Percentiles rank a stretch among this genome's conserved stretches.
phyloP scores from a whole-genome alignment of 306 rosid species.

The Phaseolus lunatus region DNA sequence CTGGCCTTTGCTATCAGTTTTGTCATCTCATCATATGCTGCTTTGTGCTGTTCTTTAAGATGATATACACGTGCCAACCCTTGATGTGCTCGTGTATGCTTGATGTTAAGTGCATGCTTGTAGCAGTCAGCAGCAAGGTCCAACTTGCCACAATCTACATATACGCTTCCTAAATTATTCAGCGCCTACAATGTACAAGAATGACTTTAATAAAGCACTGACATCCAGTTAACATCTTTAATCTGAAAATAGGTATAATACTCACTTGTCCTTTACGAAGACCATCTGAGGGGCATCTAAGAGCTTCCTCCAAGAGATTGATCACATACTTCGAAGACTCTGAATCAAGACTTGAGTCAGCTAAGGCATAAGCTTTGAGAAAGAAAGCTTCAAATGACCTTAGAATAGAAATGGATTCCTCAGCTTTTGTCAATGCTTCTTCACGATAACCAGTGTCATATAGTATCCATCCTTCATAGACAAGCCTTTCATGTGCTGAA shows the following conservation, averaged over 20 bases:
- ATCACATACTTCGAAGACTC: not conserved
- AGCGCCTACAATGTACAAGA: constrained; percentile 7
- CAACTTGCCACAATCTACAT: constrained; percentile 4
- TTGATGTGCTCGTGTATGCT: constrained; percentile 19
- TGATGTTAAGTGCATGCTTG: constrained; percentile 10
- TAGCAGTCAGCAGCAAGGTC: constrained; percentile 3
- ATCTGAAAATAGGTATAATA: not conserved
- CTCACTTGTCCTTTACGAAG: constrained; percentile 14
- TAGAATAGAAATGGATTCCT: constrained; percentile 8
- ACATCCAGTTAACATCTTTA: not conserved
- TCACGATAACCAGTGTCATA: constrained; percentile 11
- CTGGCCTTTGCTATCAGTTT: not conserved
- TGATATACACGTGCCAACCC: constrained; percentile 11
- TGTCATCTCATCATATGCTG: constrained; percentile 10
- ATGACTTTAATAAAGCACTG: not conserved
- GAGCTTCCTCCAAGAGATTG: constrained; percentile 19
- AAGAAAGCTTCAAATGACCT: constrained; percentile 15
- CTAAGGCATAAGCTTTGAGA: constrained; percentile 10
- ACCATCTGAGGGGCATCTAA: constrained; percentile 5
- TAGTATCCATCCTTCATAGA: constrained; percentile 12
- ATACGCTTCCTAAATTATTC: constrained; percentile 7
- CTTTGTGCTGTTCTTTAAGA: not conserved
- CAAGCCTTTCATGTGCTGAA: constrained; percentile 10
- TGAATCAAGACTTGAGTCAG: constrained; percentile 14
- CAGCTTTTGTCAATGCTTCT: constrained; percentile 10